Evolutionary conservation across 2,329 filamentous ascomycete genomes (phyloP).

Genomic region (Calonectria honghensis): DNA sequence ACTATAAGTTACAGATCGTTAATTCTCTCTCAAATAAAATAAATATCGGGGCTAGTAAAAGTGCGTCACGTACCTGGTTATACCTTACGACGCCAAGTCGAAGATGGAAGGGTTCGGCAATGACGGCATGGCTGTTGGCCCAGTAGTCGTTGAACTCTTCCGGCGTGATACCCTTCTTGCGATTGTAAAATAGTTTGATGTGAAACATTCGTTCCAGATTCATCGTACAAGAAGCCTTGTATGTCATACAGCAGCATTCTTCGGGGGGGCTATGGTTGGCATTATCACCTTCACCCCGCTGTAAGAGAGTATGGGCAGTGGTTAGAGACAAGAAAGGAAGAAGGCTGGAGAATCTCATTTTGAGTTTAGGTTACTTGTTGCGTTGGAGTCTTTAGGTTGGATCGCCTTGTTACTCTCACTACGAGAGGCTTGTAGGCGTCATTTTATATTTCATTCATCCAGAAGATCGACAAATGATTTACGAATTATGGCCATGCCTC

Average conservation of each 20-base stretch:
- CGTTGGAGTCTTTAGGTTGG: not conserved
- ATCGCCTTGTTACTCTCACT: not conserved
- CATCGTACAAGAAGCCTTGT: slow-evolving; percentile 46
- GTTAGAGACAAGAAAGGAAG: not conserved
- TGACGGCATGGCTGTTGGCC: slow-evolving; percentile 3
- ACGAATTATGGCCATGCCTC: not conserved
- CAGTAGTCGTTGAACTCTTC: slow-evolving; percentile 14
- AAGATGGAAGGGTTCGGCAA: slow-evolving; percentile 11
- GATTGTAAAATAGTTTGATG: slow-evolving; percentile 21
- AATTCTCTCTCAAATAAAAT: not conserved
- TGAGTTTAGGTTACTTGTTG: not conserved
- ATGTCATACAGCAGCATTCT: slow-evolving; percentile 44
- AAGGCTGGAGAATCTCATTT: not conserved
- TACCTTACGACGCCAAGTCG: slow-evolving; percentile 13
- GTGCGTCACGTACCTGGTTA: not conserved
- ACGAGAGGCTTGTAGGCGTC: not conserved
- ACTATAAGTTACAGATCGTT: not conserved
- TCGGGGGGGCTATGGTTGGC: slow-evolving; percentile 4
- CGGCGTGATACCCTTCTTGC: slow-evolving; percentile 8
- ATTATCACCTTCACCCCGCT: not conserved
- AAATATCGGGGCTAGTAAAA: too few relatives aligned
- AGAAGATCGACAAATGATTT: not conserved
- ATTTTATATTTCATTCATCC: not conserved
- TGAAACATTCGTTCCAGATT: slow-evolving; percentile 43
- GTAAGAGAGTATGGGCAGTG: not conserved